Evolutionary conservation across 768 basidiomycete species (phyloP).

Genomic region (Termitomyces sp.): DNA sequence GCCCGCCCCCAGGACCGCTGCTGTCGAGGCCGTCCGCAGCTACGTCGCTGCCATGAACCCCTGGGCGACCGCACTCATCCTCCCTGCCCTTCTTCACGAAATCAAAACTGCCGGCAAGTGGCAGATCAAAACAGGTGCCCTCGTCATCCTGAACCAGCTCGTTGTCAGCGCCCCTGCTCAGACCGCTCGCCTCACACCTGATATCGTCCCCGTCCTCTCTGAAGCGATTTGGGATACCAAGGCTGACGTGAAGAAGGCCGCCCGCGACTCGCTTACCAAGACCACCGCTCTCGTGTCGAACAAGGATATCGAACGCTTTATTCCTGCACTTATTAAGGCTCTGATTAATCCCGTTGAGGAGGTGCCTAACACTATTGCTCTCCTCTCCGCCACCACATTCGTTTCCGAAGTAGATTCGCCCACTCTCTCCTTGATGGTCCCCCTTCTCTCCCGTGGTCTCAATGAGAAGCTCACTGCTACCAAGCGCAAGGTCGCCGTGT

Average conservation of each 20-base stretch:
- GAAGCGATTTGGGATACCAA: slow-evolving; percentile 99
- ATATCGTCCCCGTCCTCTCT: slow-evolving; percentile 89
- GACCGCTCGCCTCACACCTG: slow-evolving; percentile 86
- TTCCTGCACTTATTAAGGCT: slow-evolving; percentile 96
- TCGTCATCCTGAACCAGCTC: slow-evolving; percentile 81
- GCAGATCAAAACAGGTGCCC: slow-evolving; percentile 91
- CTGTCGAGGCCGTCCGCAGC: slow-evolving; percentile 75
- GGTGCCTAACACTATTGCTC: slow-evolving; percentile 90
- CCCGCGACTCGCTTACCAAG: slow-evolving; percentile 91
- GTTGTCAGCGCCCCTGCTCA: slow-evolving; percentile 78
- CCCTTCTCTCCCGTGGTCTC: slow-evolving; percentile 90
- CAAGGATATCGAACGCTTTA: slow-evolving; percentile 97
- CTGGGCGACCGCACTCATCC: slow-evolving; percentile 79
- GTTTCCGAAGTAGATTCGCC: slow-evolving; percentile 99
- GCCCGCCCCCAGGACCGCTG: slow-evolving; percentile 79
- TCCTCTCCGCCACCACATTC: slow-evolving; percentile 98
- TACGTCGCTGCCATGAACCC: slow-evolving; percentile 79
- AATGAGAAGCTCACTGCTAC: slow-evolving; percentile 92
- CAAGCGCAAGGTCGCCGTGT: slow-evolving; percentile 98
- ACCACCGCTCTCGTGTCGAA: slow-evolving; percentile 92
- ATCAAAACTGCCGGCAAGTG: slow-evolving; percentile 96
- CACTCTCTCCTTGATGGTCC: slow-evolving; percentile 97
- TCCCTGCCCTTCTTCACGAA: slow-evolving; percentile 85
- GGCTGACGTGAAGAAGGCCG: slow-evolving; percentile 97
- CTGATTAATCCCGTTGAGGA: slow-evolving; percentile 99